phyloP scores from a whole-genome alignment of 1,139 yeast species.

The Sugiyamaella sp. region DNA sequence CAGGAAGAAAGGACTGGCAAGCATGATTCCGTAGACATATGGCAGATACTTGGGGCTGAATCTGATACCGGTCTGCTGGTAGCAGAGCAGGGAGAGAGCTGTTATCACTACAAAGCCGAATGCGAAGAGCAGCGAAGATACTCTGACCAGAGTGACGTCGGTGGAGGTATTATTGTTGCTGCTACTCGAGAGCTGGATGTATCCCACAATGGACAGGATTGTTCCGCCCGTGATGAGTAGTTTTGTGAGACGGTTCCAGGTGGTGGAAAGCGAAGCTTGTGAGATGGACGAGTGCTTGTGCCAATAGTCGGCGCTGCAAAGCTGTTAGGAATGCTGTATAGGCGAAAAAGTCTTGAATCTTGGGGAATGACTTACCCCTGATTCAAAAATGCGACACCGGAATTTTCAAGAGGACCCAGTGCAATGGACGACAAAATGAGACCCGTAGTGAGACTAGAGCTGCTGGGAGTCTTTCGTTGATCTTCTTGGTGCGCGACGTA shows the following conservation, averaged over 20 bases:
- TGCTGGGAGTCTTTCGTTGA: constrained; percentile 12
- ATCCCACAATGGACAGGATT: constrained; percentile 23
- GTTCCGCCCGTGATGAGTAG: constrained; percentile 17
- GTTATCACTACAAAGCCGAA: constrained; percentile 12
- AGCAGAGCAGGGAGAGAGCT: constrained; percentile 18
- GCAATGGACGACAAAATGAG: constrained; percentile 24
- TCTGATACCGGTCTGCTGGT: constrained; percentile 9
- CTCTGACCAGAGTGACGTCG: constrained; percentile 18
- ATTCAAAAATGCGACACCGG: constrained; percentile 20
- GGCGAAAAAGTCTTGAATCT: not conserved
- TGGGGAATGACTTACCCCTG: constrained; percentile 12
- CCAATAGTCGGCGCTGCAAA: constrained; percentile 12
- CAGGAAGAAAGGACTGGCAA: constrained; percentile 22
- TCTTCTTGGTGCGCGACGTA: constrained; percentile 17
- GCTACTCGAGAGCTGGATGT: constrained; percentile 12
- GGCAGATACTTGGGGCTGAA: constrained; percentile 18
- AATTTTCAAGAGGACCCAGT: constrained; percentile 25
- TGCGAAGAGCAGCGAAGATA: constrained; percentile 20
- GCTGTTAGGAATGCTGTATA: too few relatives aligned
- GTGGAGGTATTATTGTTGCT: constrained; percentile 14
- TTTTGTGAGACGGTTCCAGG: constrained; percentile 18
- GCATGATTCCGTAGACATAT: constrained; percentile 15
- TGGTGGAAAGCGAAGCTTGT: constrained; percentile 10
- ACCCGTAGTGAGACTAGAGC: constrained; percentile 19
- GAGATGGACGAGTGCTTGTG: constrained; percentile 11